These are phyloP conservation scores for Jatropha multifida DNA, from an alignment of 441 rosid species.

Conservation along the genomic window DNA sequence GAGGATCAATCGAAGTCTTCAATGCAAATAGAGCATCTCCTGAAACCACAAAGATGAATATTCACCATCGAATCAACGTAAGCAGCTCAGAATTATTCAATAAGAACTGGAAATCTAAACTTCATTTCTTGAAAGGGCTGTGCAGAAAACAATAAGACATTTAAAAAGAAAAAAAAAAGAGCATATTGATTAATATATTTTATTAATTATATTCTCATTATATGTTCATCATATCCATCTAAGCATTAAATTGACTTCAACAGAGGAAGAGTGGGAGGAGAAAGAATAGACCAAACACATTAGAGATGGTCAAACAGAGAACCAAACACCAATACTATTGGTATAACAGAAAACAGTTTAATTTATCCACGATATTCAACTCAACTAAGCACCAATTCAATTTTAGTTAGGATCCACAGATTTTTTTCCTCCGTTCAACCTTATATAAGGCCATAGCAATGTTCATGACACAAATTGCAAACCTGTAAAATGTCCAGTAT, in stretches of 20 bases:
- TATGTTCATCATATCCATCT: slow-evolving; percentile 5
- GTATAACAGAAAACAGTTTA: background rate
- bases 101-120: slow-evolving; percentile 10
- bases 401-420: background rate
- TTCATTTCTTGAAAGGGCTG: background rate
- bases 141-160: background rate
- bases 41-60: slow-evolving; percentile 35
- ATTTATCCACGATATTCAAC: background rate
- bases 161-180: background rate
- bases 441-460: background rate
- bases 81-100: slow-evolving; percentile 19
- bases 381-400: background rate
- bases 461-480: background rate
- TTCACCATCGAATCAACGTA: slow-evolving; percentile 25
- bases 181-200: background rate
- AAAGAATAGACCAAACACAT: background rate
- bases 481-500: background rate
- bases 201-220: background rate
- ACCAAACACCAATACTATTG: background rate
- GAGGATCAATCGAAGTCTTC: slow-evolving; percentile 53
- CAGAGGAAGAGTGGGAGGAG: background rate
- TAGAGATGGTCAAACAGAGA: background rate
- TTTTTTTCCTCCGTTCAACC: background rate
- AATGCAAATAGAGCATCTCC: slow-evolving; percentile 79
- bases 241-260: background rate